phyloP scores from a whole-genome alignment of 106 monocot species.

The Acorus gramineus region DNA sequence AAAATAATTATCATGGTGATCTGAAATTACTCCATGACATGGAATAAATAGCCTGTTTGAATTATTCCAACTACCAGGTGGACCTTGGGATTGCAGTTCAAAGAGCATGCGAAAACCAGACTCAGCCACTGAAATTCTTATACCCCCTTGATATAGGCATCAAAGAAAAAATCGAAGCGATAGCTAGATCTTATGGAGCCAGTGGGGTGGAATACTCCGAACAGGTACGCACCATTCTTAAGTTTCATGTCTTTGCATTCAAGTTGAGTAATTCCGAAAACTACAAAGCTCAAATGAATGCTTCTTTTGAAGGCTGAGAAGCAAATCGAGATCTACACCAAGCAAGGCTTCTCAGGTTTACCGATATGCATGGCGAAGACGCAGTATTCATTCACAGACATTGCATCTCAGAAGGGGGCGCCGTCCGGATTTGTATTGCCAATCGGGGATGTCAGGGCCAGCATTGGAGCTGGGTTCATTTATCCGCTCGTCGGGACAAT shows the following conservation, averaged over 20 bases:
- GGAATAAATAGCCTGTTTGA: too few relatives aligned
- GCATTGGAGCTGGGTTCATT: constrained; percentile 97
- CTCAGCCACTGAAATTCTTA: constrained; percentile 53
- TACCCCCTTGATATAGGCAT: constrained; percentile 77
- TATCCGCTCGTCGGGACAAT: constrained; percentile 81
- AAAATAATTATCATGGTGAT: too few relatives aligned
- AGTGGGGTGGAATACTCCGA: constrained; percentile 90
- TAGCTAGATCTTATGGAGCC: constrained; percentile 91
- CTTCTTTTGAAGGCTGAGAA: constrained; percentile 60
- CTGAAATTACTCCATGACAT: too few relatives aligned
- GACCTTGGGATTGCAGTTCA: constrained; percentile 93
- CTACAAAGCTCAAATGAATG: too few relatives aligned
- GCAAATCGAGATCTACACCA: constrained; percentile 84
- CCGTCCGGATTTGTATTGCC: constrained; percentile 80
- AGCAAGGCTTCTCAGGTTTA: constrained; percentile 76
- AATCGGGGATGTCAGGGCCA: constrained; percentile 86
- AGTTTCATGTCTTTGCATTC: too few relatives aligned
- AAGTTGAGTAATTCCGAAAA: too few relatives aligned
- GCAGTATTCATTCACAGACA: constrained; percentile 90
- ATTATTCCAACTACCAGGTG: constrained; percentile 30
- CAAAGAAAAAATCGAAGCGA: constrained; percentile 92
- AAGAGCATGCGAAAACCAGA: constrained; percentile 75
- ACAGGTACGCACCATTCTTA: constrained; percentile 33
- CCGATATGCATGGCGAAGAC: constrained; percentile 99
- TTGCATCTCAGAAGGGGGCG: constrained; percentile 80